Conservation (phyloP, 306 rosid genomes). For the Ochetophila trinervis region DNA sequence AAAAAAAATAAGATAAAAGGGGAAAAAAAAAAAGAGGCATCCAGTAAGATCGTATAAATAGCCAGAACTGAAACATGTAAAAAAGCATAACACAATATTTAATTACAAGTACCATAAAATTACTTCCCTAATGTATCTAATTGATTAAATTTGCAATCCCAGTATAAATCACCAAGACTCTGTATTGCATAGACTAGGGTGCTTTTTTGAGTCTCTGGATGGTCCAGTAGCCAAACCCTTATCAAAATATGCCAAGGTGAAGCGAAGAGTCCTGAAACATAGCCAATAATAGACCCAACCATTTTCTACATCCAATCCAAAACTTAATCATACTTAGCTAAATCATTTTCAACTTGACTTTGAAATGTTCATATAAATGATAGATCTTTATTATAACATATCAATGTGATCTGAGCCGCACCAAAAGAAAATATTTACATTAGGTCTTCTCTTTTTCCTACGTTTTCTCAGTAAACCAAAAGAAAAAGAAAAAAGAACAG, state of each 20-base stretch:
- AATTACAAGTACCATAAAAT: not conserved
- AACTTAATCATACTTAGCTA: no score
- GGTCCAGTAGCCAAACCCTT: no score
- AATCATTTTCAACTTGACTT: not conserved
- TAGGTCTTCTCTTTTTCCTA: not conserved
- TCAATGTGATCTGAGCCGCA: not conserved
- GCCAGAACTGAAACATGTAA: not conserved
- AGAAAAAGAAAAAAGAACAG: not conserved
- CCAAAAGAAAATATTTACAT: not conserved
- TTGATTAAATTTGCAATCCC: not conserved
- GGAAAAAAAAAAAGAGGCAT: not conserved
- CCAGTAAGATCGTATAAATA: not conserved
- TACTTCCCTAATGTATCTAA: not conserved
- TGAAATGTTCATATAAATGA: not conserved
- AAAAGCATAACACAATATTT: no score
- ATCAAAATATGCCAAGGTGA: no score
- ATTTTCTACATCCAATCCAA: not conserved
- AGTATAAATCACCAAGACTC: no score
- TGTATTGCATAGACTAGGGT: no score
- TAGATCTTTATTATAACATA: not conserved
- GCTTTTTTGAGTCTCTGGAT: no score
- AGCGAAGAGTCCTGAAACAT: no score
- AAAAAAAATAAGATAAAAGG: not conserved
- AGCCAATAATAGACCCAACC: not conserved
- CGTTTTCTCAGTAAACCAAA: not conserved